Evolutionary conservation across 768 basidiomycete species (phyloP), one percentile per base, ranked within the genome.

Genomic region (Arthromyces matolae): DNA sequence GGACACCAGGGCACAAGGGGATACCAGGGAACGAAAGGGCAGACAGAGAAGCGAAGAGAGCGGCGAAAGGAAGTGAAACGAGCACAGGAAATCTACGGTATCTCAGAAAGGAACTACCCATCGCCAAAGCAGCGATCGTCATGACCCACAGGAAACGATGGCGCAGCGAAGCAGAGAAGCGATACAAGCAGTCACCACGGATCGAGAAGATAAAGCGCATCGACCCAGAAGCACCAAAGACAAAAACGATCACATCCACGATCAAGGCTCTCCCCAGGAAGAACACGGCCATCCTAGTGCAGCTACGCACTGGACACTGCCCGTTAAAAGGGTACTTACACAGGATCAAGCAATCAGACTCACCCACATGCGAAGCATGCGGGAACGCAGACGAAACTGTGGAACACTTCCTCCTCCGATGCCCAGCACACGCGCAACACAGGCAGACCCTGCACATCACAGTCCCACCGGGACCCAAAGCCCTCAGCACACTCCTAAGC

Each of bases 241-340:
- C 42, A 0, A 55, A 40, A 32, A 20, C 24, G 20, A 56, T 54
- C 53, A 40, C 39, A 2, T 57, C 50, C 37, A 24, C 50, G 0
- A 45, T 43, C 7, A 22, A 39, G 8, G 16, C 27, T 1, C 31
- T 65, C 2, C 41, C 40, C 0, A 36, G 55, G 22, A 45, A 49
- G 20, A 44, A 62, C 3, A 47, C 57, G 2, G 56, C 59, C 25
- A 24, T 69, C 1, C 39, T 71, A 0, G 49, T 57, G 0, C 70
- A 70, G 45, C 55, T 73, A 10, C 32, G 62, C 1, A 64, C 64
- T 2, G 62, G 60, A 2, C 70, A 71, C n/a, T n/a, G n/a, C n/a
- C 37, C 64, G 0, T 58, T 71, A 0, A 56, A 62, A 16, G 41
- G 57, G 14, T 58, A 71, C 51, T 62, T 72, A 0, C 53, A 64